Percentiles rank a stretch among this genome's conserved stretches.
phyloP scores from a whole-genome alignment of 768 basidiomycete genomes.

The Coprinopsis marcescibilis region DNA sequence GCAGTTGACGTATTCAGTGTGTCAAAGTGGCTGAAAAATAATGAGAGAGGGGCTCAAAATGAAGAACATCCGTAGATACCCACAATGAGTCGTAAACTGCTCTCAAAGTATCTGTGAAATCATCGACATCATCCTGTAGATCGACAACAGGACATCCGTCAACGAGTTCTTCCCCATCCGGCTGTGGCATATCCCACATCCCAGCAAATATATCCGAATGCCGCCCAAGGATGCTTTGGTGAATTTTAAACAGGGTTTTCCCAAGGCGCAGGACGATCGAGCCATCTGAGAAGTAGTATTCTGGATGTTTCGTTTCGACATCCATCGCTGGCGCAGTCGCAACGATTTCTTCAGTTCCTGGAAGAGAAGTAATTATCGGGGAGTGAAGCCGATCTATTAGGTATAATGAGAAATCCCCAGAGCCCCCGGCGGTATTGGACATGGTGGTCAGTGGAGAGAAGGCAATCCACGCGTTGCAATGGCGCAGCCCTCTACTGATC shows the following conservation, averaged over 20 bases:
- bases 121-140: slow-evolving; percentile 26
- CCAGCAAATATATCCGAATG: slow-evolving; percentile 36
- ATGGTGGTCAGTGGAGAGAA: too few relatives aligned
- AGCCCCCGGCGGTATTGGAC: too few relatives aligned
- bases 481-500: too few relatives aligned
- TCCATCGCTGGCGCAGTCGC: too few relatives aligned
- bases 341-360: too few relatives aligned
- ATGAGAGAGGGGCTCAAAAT: neutral
- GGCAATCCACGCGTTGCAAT: too few relatives aligned
- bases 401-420: too few relatives aligned
- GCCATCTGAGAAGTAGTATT: slow-evolving; percentile 35
- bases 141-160: slow-evolving; percentile 33
- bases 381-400: too few relatives aligned
- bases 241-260: slow-evolving; percentile 27
- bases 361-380: too few relatives aligned
- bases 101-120: slow-evolving; percentile 30
- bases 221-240: slow-evolving; percentile 32
- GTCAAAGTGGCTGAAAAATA: slow-evolving; percentile 32
- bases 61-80: slow-evolving; percentile 19
- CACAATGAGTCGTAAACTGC: slow-evolving; percentile 36
- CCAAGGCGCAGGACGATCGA: slow-evolving; percentile 33
- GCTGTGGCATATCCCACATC: slow-evolving; percentile 34
- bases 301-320: slow-evolving; percentile 21
- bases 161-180: slow-evolving; percentile 23
- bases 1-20: slow-evolving; percentile 24